Percentiles rank a stretch among this genome's conserved stretches.
Conservation (phyloP, 2,329 filamentous ascomycete species). For the Curvularia hawaiiensis region DNA sequence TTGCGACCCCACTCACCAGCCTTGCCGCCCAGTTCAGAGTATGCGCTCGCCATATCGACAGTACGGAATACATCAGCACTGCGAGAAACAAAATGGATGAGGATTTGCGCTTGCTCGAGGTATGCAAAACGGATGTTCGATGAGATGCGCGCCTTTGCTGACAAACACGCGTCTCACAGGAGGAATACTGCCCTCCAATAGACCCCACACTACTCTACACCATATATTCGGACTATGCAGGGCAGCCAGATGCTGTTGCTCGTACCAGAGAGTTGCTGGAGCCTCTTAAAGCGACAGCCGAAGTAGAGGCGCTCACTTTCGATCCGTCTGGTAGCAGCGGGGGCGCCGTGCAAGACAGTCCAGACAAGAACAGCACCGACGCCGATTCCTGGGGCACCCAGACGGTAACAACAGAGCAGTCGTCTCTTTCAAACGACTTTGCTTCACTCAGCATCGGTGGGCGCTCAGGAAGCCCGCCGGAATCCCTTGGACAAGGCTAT, state of each 20-base stretch:
- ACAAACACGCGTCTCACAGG: conserved; percentile 51
- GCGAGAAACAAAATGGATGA: conserved; percentile 44
- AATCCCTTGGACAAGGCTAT: conserved; percentile 34
- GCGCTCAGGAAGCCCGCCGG: conserved; percentile 28
- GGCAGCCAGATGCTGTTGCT: conserved; percentile 58
- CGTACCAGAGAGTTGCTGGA: conserved; percentile 66
- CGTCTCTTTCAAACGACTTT: conserved; percentile 55
- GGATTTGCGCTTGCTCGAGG: conserved; percentile 41
- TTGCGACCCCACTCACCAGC: neutral
- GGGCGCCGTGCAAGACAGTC: conserved; percentile 24
- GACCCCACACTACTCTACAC: conserved; percentile 80
- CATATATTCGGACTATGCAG: conserved; percentile 75
- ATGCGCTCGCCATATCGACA: conserved; percentile 31
- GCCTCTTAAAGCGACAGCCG: conserved; percentile 67
- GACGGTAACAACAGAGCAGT: conserved; percentile 57
- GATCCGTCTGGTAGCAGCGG: conserved; percentile 75
- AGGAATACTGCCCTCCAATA: conserved; percentile 73
- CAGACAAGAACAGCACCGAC: conserved; percentile 28
- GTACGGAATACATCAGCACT: conserved; percentile 30
- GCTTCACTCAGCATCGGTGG: conserved; percentile 43
- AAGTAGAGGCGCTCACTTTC: conserved; percentile 74
- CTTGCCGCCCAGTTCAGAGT: conserved; percentile 19
- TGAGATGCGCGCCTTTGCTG: conserved; percentile 19
- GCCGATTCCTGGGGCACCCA: conserved; percentile 46
- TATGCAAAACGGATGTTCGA: conserved; percentile 17